Evolutionary conservation across 2,329 filamentous ascomycete genomes (phyloP), one percentile per base, ranked within the genome.

Genomic region (Sporothrix luriei): DNA sequence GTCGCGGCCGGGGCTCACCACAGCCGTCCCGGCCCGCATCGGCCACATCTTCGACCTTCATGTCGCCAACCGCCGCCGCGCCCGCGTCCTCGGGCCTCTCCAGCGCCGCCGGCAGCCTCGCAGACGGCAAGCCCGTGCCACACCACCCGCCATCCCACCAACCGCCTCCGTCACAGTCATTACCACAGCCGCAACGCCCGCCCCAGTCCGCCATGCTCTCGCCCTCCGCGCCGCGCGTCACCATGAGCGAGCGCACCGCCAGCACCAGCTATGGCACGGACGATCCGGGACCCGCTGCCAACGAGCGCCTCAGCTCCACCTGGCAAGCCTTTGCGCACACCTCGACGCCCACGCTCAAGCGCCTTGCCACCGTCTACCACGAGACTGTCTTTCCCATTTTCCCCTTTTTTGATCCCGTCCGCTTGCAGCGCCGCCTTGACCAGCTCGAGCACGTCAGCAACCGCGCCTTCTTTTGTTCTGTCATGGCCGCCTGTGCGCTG

Each of bases 381-480:
- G 73, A 75, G 67, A 74, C 73, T 1, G 74, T 75, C 21, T 73
- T 74, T 59, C 74, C 74, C 2, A 75, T 75, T 64, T 75, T 75
- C 55, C 74, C 74, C 5, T 74, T 74, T 49, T 75, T 75, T 52
- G 73, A 75, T 52, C 71, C 74, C 6, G 59, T 70, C 38, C 66
- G 64, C 6, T 38, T 74, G 21, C 66, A 73, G 26, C 70, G 70
- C 29, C 72, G 74, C 24, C 72, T 75, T 43, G 71, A 71, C 51
- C 40, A 24, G 64, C 70, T 74, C 48, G 73, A 75, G 46, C 74
- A 75, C 54, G 71, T 69, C n/a, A 72, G 67, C 48, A 75, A 73
- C 62, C 74, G 73, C 19, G 70, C 71, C 65, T 75, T 75, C 70
- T 75, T 75, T 68, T 75, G 72, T 46, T 74, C 73, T 26, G 68